Evolutionary conservation across 352 stramenopile species (phyloP), one percentile per base, ranked within the genome.

Genomic region (Pythium pyrilobum): DNA sequence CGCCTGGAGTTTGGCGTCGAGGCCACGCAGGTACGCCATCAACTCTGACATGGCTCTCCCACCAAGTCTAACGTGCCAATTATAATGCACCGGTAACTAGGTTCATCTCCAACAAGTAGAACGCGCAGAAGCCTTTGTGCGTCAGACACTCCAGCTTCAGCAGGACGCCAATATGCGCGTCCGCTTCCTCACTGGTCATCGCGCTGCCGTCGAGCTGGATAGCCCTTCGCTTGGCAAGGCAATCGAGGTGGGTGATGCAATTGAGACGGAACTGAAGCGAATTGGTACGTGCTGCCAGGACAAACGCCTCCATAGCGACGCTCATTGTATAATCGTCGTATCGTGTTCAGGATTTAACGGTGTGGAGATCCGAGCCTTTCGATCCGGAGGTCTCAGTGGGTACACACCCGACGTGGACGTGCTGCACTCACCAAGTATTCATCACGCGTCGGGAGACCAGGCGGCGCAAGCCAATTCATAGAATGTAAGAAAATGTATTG

Each of bases 1-100:
- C 79, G 96, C 31, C 69, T 99, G 33, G 92, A 95, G 7, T 96
- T 98, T 61, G 96, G 96, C 37, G 90, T 99, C 1, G 62, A 91
- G 43, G 95, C 95, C 6, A 96, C 87, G 0, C 59, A 89, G 54
- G 82, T 96, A 40, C 15, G 40, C 4, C 13, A 15, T 21, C n/a
- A n/a, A n/a, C n/a, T n/a, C n/a, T n/a, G n/a, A n/a, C n/a, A n/a
- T n/a, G n/a, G n/a, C n/a, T n/a, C n/a, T n/a, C n/a, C n/a, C n/a
- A n/a, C n/a, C n/a, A n/a, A n/a, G n/a, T n/a, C n/a, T n/a, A n/a
- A n/a, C n/a, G n/a, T n/a, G n/a, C n/a, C n/a, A n/a, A n/a, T n/a
- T n/a, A n/a, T n/a, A n/a, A n/a, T n/a, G n/a, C n/a, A n/a, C n/a
- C n/a, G n/a, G n/a, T n/a, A n/a, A n/a, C n/a, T n/a, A 90, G 81